Evolutionary conservation across 352 stramenopile genomes (phyloP), one percentile per base, ranked within the genome.

Genomic region (Phytophthora litchii): DNA sequence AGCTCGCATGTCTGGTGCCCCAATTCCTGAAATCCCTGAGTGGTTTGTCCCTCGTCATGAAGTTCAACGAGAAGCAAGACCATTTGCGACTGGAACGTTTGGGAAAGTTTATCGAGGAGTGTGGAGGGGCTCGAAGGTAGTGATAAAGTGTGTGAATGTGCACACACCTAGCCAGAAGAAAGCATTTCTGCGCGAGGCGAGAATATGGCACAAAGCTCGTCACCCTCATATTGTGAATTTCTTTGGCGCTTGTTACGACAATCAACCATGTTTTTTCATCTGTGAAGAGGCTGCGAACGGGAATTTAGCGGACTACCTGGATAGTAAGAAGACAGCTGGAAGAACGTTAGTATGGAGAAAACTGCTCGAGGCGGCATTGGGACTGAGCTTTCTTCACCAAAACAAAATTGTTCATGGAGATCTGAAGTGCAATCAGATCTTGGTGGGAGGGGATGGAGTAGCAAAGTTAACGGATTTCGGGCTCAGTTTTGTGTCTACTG

Each of bases 221-320:
- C 92, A 98, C 61, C 74, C 74, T 9, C 94, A 96, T 62, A 71
- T 98, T 38, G 78, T 98, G 0, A 66, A 79, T 20, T 83, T 98
- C 70, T 67, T 67, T 21, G 70, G 44, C 8, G 44, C 27, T 13
- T 40, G 44, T 19, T 9, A 19, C 14, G 11, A 2, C 1, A 40
- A 8, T 8, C 16, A 29, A 5, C 44, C 44, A 4, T 49, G 42
- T 3, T 40, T 51, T 29, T 51, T 51, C 11, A 9, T 51, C 4
- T 40, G 16, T 19, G 44, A 51, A 19, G 16, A 51, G 9, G 17
- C 29, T 4, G 7, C 17, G 7, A 38, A 51, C 12, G 44, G 10
- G 1, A 51, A 38, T 27, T 9, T 41, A 12, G 44, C n/a, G 2
- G 29, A 40, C 2, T 51, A 31, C 40, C n/a, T 50, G 13, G 25